Percentiles rank a stretch among this genome's conserved stretches.
phyloP scores from a whole-genome alignment of 148 eudicot species.

The Chenopodium berlandieri region DNA sequence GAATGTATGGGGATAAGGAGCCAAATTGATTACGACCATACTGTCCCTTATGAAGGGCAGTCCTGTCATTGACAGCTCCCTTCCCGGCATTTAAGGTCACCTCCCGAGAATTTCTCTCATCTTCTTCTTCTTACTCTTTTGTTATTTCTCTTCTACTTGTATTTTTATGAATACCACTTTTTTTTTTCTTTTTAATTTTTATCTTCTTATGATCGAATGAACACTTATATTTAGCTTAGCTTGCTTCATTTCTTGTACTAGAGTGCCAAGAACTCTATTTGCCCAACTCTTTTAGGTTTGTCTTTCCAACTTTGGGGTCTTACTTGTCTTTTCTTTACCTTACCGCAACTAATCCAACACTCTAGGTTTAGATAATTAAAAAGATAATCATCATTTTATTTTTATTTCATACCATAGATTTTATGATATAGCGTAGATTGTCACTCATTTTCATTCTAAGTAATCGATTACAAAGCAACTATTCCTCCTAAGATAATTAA shows the following conservation, averaged over 20 bases:
- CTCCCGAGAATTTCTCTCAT: conserved; percentile 42
- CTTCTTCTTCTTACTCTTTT: background rate
- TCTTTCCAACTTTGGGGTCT: background rate
- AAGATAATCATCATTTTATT: too few relatives aligned
- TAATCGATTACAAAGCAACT: too few relatives aligned
- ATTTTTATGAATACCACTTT: too few relatives aligned
- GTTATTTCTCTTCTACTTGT: too few relatives aligned
- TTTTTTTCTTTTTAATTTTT: too few relatives aligned
- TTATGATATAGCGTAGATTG: too few relatives aligned
- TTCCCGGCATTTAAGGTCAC: conserved; percentile 63
- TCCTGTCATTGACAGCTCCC: conserved; percentile 53
- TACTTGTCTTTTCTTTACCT: background rate
- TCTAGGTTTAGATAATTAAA: background rate
- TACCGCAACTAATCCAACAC: background rate
- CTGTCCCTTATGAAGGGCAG: conserved; percentile 34
- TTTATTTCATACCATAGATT: too few relatives aligned
- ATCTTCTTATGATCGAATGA: too few relatives aligned
- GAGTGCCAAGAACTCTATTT: background rate
- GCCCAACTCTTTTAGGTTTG: background rate
- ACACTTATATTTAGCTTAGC: background rate
- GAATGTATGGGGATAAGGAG: conserved; percentile 26
- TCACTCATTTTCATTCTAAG: too few relatives aligned
- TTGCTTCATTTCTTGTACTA: background rate
- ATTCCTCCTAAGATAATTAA: too few relatives aligned
- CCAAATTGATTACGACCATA: conserved; percentile 40